Percentiles rank a stretch among this genome's conserved stretches.
phyloP scores from a whole-genome alignment of 768 basidiomycete genomes.

The Trametes maxima region DNA sequence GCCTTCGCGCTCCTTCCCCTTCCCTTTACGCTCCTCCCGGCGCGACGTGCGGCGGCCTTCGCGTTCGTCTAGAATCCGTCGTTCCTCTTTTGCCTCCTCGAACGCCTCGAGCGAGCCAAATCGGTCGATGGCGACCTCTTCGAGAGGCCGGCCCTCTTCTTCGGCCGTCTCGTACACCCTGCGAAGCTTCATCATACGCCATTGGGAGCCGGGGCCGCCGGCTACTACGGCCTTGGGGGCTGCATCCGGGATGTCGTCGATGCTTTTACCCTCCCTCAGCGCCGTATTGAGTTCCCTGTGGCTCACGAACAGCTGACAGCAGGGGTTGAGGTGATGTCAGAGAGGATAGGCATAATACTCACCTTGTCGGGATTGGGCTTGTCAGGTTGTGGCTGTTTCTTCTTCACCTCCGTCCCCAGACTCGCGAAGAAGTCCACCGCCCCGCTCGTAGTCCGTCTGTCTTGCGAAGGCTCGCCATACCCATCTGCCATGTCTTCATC shows the following conservation, averaged over 20 bases:
- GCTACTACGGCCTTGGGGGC: conserved; percentile 59
- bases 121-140: conserved; percentile 84
- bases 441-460: conserved; percentile 52
- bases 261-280: conserved; percentile 45
- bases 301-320: conserved; percentile 56
- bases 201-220: conserved; percentile 91
- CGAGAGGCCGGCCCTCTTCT: conserved; percentile 73
- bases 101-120: conserved; percentile 87
- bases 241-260: conserved; percentile 44
- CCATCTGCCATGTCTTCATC: conserved; percentile 66
- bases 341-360: conserved; percentile 18
- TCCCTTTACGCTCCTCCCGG: conserved; percentile 41
- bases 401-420: conserved; percentile 76
- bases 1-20: conserved; percentile 29
- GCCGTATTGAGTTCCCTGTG: conserved; percentile 64
- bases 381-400: conserved; percentile 60
- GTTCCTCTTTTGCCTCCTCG: conserved; percentile 87
- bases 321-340: not conserved
- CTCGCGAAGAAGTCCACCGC: conserved; percentile 88
- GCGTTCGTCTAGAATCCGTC: conserved; percentile 82
- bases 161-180: conserved; percentile 88
- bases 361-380: conserved; percentile 76
- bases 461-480: conserved; percentile 55
- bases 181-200: conserved; percentile 97
- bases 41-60: conserved; percentile 52